phyloP scores from a whole-genome alignment of 768 basidiomycete genomes.

The Pleurotus tuoliensis region DNA sequence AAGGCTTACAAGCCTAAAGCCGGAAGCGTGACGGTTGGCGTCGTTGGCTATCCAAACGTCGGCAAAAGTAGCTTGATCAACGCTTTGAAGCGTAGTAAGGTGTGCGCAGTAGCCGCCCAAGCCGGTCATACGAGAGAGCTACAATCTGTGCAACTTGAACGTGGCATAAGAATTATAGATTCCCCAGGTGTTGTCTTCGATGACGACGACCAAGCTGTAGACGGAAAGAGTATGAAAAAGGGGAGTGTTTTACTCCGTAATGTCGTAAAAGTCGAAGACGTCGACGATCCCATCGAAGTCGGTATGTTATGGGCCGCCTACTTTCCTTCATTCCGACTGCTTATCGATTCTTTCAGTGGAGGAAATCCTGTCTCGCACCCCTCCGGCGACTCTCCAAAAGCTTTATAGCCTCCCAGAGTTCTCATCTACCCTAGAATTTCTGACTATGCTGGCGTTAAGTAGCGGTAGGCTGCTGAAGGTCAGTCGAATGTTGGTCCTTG shows the following conservation, averaged over 20 bases:
- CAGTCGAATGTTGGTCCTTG: background rate
- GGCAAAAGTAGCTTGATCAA: constrained; percentile 96
- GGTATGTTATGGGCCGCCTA: constrained; percentile 44
- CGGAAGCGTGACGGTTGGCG: constrained; percentile 81
- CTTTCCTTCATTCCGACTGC: background rate
- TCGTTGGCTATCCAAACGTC: constrained; percentile 96
- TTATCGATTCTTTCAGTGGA: constrained; percentile 54
- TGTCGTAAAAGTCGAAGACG: constrained; percentile 85
- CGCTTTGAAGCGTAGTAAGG: constrained; percentile 81
- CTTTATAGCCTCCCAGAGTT: constrained; percentile 85
- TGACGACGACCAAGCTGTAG: constrained; percentile 50
- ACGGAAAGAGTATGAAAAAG: constrained; percentile 43
- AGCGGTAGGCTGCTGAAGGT: constrained; percentile 85
- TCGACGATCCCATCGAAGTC: constrained; percentile 86
- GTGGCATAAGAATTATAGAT: constrained; percentile 88
- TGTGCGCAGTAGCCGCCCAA: constrained; percentile 90
- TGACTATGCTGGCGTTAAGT: constrained; percentile 84
- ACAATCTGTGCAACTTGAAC: constrained; percentile 89
- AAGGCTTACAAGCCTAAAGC: constrained; percentile 78
- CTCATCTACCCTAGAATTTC: constrained; percentile 69
- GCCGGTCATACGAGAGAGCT: constrained; percentile 92
- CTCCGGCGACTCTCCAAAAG: constrained; percentile 66
- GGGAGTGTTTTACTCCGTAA: constrained; percentile 77
- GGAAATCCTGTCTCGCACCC: constrained; percentile 75
- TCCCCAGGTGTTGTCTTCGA: constrained; percentile 98